These are phyloP conservation scores for Metschnikowia peoriensis DNA, from an alignment of 805 yeast species.

Conservation along the genomic window DNA sequence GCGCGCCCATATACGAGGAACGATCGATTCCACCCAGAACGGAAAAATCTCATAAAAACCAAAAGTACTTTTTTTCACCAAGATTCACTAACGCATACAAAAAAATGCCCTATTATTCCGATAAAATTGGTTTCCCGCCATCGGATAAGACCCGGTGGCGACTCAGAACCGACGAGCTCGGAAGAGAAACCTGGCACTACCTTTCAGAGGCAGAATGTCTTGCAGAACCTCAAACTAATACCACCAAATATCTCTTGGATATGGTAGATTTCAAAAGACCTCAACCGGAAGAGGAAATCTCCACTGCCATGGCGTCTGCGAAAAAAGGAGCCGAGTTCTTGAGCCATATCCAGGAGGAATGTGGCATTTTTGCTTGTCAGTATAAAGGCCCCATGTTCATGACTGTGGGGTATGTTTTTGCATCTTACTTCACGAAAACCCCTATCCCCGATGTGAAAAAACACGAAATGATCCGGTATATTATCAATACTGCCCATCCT, in stretches of 20 bases:
- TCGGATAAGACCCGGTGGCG: conserved; percentile 81
- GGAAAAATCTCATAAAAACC: not conserved
- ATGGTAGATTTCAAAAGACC: conserved; percentile 38
- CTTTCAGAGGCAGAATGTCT: conserved; percentile 36
- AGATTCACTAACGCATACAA: not conserved
- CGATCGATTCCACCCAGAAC: not conserved
- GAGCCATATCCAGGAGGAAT: conserved; percentile 58
- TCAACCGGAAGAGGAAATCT: conserved; percentile 33
- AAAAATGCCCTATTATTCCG: conserved; percentile 52
- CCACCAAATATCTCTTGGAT: conserved; percentile 55
- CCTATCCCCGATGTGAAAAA: conserved; percentile 65
- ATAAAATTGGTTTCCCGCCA: conserved; percentile 58
- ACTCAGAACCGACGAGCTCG: conserved; percentile 63
- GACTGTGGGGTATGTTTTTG: conserved; percentile 83
- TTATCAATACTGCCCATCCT: conserved; percentile 91
- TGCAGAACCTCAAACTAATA: conserved; percentile 50
- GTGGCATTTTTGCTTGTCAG: conserved; percentile 89
- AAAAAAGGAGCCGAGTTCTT: conserved; percentile 73
- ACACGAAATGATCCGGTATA: conserved; percentile 75
- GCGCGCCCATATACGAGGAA: not conserved
- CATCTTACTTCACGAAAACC: conserved; percentile 65
- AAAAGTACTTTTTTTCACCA: no score
- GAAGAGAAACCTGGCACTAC: conserved; percentile 82
- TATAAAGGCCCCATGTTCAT: conserved; percentile 98
- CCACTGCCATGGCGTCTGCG: conserved; percentile 59